phyloP scores from a whole-genome alignment of 2,329 filamentous ascomycete species.

The Cordyceps tenuipes region DNA sequence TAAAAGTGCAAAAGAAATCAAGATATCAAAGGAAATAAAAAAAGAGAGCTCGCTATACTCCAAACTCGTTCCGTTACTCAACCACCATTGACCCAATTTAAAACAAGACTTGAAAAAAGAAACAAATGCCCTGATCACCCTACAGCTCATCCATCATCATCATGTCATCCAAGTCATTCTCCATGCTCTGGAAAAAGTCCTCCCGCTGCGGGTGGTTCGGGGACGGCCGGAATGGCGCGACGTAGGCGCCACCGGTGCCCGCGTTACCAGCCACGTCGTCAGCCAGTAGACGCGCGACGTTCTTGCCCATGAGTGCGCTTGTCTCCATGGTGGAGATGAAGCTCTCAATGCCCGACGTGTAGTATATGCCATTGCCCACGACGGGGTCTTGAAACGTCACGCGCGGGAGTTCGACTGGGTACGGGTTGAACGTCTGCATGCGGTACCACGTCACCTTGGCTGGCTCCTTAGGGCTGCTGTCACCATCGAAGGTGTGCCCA shows the following conservation, averaged over 20 bases:
- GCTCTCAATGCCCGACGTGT: constrained; percentile 72
- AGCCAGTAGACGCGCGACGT: constrained; percentile 64
- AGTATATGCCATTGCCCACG: constrained; percentile 59
- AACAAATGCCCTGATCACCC: neutral
- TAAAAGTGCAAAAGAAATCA: neutral
- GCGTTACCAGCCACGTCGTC: constrained; percentile 41
- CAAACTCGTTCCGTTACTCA: neutral
- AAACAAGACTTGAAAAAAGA: too few species aligned
- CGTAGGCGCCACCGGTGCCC: constrained; percentile 11
- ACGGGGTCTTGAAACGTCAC: constrained; percentile 79
- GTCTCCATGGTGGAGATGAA: constrained; percentile 99
- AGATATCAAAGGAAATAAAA: neutral
- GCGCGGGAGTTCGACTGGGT: constrained; percentile 76
- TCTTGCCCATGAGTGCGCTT: constrained; percentile 82
- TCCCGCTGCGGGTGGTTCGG: neutral
- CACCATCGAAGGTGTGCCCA: constrained; percentile 28
- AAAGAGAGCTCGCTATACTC: neutral
- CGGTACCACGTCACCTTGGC: constrained; percentile 62
- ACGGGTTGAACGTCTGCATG: constrained; percentile 71
- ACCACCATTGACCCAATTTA: neutral
- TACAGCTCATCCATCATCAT: constrained; percentile 16
- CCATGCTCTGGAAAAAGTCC: constrained; percentile 14
- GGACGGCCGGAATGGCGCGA: neutral
- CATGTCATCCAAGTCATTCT: constrained; percentile 9
- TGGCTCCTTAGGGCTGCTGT: constrained; percentile 19